These are phyloP conservation scores for Peronospora destructor DNA, from an alignment of 352 stramenopile species.

Conservation along the genomic window DNA sequence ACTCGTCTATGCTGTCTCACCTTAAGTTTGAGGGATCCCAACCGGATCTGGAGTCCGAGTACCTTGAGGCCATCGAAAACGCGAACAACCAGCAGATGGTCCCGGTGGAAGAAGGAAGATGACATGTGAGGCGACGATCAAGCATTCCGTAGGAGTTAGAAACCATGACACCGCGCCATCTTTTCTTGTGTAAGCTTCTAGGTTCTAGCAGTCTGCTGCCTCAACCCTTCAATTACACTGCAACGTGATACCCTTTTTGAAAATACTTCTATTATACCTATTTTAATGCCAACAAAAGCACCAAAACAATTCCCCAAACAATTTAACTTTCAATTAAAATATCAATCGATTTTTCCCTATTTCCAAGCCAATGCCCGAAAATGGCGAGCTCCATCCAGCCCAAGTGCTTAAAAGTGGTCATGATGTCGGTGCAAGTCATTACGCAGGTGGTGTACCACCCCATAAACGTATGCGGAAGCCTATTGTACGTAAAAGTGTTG, in stretches of 20 bases:
- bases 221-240: too few relatives aligned
- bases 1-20: constrained; percentile 27
- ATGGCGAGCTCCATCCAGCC: constrained; percentile 57
- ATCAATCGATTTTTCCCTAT: too few relatives aligned
- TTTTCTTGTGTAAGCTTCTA: constrained; percentile 23
- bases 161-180: constrained; percentile 22
- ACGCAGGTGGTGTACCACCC: constrained; percentile 54
- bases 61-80: constrained; percentile 26
- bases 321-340: too few relatives aligned
- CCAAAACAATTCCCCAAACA: too few relatives aligned
- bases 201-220: too few relatives aligned
- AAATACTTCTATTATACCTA: too few relatives aligned
- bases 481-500: constrained; percentile 83
- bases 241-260: too few relatives aligned
- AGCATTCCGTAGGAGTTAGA: constrained; percentile 25
- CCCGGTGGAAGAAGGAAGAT: constrained; percentile 23
- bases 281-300: too few relatives aligned
- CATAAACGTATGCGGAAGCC: constrained; percentile 84
- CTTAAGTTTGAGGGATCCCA: constrained; percentile 23
- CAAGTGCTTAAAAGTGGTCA: constrained; percentile 75
- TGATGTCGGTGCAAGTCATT: constrained; percentile 62
- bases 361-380: constrained; percentile 22
- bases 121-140: constrained; percentile 19
- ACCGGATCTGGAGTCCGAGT: constrained; percentile 33
- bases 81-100: constrained; percentile 11